Evolutionary conservation across 192 early-diverging fungal species (phyloP), one percentile per base, ranked within the genome.

Genomic region (Coemansia sp.): DNA sequence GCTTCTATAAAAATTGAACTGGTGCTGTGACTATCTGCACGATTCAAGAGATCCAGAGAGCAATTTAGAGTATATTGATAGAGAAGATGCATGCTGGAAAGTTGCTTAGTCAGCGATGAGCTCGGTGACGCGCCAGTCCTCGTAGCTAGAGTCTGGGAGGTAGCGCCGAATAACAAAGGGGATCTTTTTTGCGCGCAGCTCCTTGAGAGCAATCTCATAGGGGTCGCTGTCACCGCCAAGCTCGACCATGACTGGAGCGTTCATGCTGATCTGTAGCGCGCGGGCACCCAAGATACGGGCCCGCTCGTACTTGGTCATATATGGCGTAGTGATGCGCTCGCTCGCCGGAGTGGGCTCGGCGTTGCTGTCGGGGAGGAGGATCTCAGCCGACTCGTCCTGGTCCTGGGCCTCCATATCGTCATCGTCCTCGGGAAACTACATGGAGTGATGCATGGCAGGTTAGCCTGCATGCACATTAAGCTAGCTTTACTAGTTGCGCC

Each of bases 271-370:
- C 75, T 99, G 95, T 69, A 97, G 87, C 4, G 97, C 97, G 26
- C 97, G 87, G 10, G 95, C 94, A 40, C 93, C 93, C 39, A 95
- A 77, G 60, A 94, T 86, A 71, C 92, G 86, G 48, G 93, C 91
- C 50, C 92, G 90, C 81, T 99, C 97, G 83, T 99, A 99, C 74
- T 96, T 97, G 57, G 97, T 99, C 93, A 99, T 94, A 77, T 96
- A 99, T 33, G 97, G 95, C 23, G 97, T 97, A 10, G 97, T 97
- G 55, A 92, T 89, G 66, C 89, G 90, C 70, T 94, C 93, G 71
- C 89, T 90, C 1, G 75, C 33, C 3, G 79, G 65, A 2, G 68
- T 74, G 23, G 66, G 67, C 62, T 77, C 66, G 5, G 57, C 59
- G 60, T 72, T 73, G 48, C 60, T 67, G 16, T 82, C 74, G 7